phyloP scores from a whole-genome alignment of 169 alveolate genomes.

The Perkinsus chesapeaki region DNA sequence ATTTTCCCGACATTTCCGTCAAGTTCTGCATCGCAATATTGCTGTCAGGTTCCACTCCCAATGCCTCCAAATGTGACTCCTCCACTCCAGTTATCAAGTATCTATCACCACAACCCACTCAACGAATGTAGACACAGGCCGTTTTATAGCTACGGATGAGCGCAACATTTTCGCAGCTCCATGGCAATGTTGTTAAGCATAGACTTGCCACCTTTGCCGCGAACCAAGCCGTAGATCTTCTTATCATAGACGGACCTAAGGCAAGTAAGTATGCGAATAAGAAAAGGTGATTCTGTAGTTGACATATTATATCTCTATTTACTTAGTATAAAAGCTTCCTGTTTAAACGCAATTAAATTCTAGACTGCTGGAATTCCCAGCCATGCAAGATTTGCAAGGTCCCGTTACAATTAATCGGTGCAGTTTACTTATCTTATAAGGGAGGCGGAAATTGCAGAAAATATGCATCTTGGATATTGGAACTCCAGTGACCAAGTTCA shows the following conservation, averaged over 20 bases:
- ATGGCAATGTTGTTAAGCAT: slow-evolving; percentile 36
- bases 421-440: too few species aligned
- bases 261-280: too few species aligned
- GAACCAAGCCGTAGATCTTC: not conserved
- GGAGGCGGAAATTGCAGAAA: too few species aligned
- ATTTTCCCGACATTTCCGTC: slow-evolving; percentile 60
- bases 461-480: too few species aligned
- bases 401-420: too few species aligned
- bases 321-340: too few species aligned
- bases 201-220: not conserved
- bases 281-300: too few species aligned
- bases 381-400: too few species aligned
- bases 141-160: slow-evolving; percentile 92
- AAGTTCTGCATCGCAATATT: not conserved
- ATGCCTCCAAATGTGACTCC: not conserved
- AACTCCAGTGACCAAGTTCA: too few species aligned
- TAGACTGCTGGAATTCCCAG: too few species aligned
- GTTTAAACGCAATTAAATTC: too few species aligned
- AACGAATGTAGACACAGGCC: slow-evolving; percentile 25
- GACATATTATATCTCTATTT: too few species aligned
- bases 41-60: not conserved
- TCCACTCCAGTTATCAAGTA: not conserved
- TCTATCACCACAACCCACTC: not conserved
- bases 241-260: not conserved
- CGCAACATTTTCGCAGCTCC: slow-evolving; percentile 96